phyloP scores from a whole-genome alignment of 306 rosid genomes.

The Rosa lucieae region DNA sequence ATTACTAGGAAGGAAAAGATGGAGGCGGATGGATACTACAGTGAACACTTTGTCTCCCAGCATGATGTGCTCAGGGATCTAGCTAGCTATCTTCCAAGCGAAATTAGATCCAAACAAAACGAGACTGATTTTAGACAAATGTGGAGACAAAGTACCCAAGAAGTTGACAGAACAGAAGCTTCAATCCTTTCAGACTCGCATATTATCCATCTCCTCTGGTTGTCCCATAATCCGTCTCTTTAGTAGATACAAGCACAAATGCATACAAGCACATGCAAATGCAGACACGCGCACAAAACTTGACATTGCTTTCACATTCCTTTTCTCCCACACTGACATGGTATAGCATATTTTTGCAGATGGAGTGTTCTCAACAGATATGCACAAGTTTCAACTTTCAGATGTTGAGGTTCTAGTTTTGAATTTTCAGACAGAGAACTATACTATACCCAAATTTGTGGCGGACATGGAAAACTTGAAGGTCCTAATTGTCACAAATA shows the following conservation, averaged over 20 bases:
- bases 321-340: neutral
- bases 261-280: neutral
- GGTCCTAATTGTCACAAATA: constrained; percentile 49
- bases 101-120: constrained; percentile 36
- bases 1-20: constrained; percentile 38
- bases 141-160: constrained; percentile 41
- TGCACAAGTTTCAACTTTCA: constrained; percentile 47
- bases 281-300: neutral
- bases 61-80: constrained; percentile 64
- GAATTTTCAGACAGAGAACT: constrained; percentile 38
- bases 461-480: constrained; percentile 50
- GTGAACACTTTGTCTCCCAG: constrained; percentile 46
- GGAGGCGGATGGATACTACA: constrained; percentile 39
- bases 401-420: constrained; percentile 57
- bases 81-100: constrained; percentile 46
- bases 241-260: neutral
- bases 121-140: constrained; percentile 44
- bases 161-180: constrained; percentile 46
- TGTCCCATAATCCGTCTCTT: constrained; percentile 15
- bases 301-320: neutral
- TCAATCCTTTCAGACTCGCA: constrained; percentile 33
- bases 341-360: constrained; percentile 45
- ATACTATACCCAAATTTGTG: constrained; percentile 44
- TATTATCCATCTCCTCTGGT: constrained; percentile 68
- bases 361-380: constrained; percentile 41